Evolutionary conservation across 2,329 filamentous ascomycete species (phyloP), one percentile per base, ranked within the genome.

Genomic region (Parastagonospora nodorum): DNA sequence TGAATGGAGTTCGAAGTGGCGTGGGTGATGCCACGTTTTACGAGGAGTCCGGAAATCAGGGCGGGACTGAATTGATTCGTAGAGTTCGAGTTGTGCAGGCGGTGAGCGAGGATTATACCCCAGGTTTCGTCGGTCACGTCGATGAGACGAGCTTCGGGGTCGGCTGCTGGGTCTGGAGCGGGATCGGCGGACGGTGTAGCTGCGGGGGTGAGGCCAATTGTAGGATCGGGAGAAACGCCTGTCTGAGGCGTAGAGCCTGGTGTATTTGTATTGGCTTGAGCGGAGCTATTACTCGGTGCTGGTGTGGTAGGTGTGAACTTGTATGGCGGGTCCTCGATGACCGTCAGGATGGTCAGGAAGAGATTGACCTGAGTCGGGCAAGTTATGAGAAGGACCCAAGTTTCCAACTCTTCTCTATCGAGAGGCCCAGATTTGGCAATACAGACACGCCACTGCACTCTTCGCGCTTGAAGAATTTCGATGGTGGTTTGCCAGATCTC

Each of bases 401-500:
- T 75, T 48, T 82, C 78, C 10, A 86, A 75, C 69, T 92, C 89
- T 6, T 84, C 80, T 28, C 80, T 77, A 24, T 88, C 84, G 82
- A 91, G 88, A 2, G 82, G 75, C 2, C 87, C 86, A 41, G 84
- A 85, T 70, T 89, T 89, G 30, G 88, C 85, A 52, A 95, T 82
- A 53, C 91, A 85, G 9, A 94, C 77, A 12, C 89, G 85, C 89
- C 90, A 93, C 49, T 87, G 85, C 0, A 92, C 85, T 61, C 85
- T 87, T 71, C 86, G 84, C 12, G 80, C 78, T 0, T 86, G 83
- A 30, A 92, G 84, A 29, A 93, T 82, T n/a, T 88, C 87, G 28
- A 88, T 77, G 0, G 90, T 93, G 1, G 86, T 88, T 48, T 86
- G 82, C 89, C 90, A 93, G 2, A 94, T 88, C 63, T 92, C 89